Base-by-base conservation (phyloP, 208 protist genomes). In the Leishmania tarentolae region DNA sequence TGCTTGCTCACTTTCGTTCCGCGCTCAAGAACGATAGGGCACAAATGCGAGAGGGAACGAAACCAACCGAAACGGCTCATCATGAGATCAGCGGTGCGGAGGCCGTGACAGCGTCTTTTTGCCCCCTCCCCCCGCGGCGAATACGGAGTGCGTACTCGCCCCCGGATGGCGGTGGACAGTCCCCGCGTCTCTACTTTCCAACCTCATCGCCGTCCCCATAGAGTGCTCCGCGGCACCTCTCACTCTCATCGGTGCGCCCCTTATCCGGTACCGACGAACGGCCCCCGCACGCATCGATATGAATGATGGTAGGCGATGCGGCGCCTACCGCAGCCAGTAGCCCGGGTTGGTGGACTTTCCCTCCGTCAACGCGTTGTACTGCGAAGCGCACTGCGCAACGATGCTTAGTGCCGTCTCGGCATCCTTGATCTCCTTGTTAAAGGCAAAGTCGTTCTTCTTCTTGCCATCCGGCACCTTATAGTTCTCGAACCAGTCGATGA, bases 401-500 rank as follows among this genome's bases (percentile, higher is more conserved):
- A 95, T 88, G 42, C 87, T 70, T 8, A 96, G 71, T 31, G 93
- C 94, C 61, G 90, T 88, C 4, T 95, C 89, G 2, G 83, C 87
- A 19, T 78, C 88, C 47, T 81, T 81, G 40, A 98, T 88, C 56
- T 94, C 85, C 5, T 86, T 91, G 35, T 89, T 71, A 66, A 96
- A 96, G 15, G 84, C 93, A 65, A 98, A 97, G 53, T 92, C 88
- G 81, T 99, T 99, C 81, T 88, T 85, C 63, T 88, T 87, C 85
- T 98, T 98, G 13, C 96, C 96, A 57, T 99, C 97, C 17, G 95
- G 89, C 31, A 95, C 97, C 79, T 99, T 99, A 86, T 99, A 99
- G 74, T 95, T 93, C 56, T 87, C 84, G 73, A 98, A 98, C 96
- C 97, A 99, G 74, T 95, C 80, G 0, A 93, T 74, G 68, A 98